A percentile compares a stretch with the other conserved stretches of the same genome.
phyloP scores from a whole-genome alignment of 352 stramenopile species.

The Pythium phragmiticola region DNA sequence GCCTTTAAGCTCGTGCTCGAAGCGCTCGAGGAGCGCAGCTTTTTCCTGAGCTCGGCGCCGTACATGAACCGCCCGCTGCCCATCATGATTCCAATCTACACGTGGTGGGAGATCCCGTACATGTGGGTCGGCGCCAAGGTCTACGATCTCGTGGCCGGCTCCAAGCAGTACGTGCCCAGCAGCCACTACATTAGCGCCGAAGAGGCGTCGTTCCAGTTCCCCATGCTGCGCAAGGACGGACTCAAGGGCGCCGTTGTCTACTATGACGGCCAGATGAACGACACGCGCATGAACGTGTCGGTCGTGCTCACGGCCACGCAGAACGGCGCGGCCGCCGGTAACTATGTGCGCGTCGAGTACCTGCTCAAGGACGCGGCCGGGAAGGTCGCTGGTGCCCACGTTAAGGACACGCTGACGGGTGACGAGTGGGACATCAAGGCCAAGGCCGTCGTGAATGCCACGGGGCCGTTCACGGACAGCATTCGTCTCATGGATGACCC shows the following conservation, averaged over 20 bases:
- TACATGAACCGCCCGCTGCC: constrained; percentile 94
- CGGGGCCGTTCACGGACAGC: constrained; percentile 91
- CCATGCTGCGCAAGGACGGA: constrained; percentile 90
- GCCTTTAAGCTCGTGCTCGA: constrained; percentile 92
- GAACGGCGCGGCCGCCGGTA: constrained; percentile 89
- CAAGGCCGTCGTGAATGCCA: constrained; percentile 93
- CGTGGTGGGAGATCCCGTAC: constrained; percentile 94
- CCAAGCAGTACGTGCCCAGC: constrained; percentile 84
- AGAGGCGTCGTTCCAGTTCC: constrained; percentile 93
- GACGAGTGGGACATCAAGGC: constrained; percentile 90
- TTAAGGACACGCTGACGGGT: constrained; percentile 88
- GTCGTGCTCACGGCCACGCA: constrained; percentile 94
- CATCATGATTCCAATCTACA: constrained; percentile 97
- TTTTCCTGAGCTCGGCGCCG: constrained; percentile 91
- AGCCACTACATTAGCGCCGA: constrained; percentile 91
- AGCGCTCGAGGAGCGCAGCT: constrained; percentile 90
- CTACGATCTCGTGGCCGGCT: constrained; percentile 92
- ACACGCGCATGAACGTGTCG: constrained; percentile 94
- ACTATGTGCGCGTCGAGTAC: constrained; percentile 89
- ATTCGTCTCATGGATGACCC: constrained; percentile 93
- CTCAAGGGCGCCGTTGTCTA: constrained; percentile 92
- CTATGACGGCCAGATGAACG: constrained; percentile 93
- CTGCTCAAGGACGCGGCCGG: constrained; percentile 88
- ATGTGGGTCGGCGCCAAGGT: constrained; percentile 92
- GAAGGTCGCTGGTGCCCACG: constrained; percentile 83